These are phyloP conservation scores for Dinochytrium kinnereticum DNA, from an alignment of 371 early-diverging fungal species.

Conservation along the genomic window DNA sequence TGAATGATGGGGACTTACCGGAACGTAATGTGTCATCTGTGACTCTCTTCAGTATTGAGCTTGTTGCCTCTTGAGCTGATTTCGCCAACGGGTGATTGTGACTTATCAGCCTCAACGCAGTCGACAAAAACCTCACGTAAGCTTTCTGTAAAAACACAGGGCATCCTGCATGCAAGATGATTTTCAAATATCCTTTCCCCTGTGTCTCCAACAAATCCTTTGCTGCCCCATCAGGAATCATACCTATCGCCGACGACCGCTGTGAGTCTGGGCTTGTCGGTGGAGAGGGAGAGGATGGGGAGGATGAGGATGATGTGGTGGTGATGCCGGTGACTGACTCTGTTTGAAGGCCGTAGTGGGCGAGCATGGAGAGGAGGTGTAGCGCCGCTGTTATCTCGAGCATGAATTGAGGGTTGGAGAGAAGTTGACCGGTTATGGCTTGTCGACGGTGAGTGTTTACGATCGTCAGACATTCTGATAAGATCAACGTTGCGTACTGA, in stretches of 20 bases:
- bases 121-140: constrained; percentile 29
- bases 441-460: constrained; percentile 38
- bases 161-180: constrained; percentile 14
- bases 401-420: constrained; percentile 11
- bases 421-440: constrained; percentile 23
- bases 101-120: background rate
- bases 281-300: background rate
- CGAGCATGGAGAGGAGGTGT: constrained; percentile 27
- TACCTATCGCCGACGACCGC: constrained; percentile 12
- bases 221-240: constrained; percentile 31
- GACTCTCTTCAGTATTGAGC: constrained; percentile 20
- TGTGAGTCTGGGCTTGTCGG: background rate
- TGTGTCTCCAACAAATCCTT: constrained; percentile 21
- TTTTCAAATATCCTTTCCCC: constrained; percentile 23
- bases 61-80: constrained; percentile 29
- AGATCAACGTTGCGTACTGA: constrained; percentile 39
- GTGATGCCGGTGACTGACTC: background rate
- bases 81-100: constrained; percentile 15
- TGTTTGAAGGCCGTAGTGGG: background rate
- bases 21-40: constrained; percentile 29
- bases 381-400: constrained; percentile 38
- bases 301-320: background rate
- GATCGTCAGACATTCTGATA: constrained; percentile 48
- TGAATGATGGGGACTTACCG: constrained; percentile 9
- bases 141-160: constrained; percentile 36